A percentile compares a stretch with the other conserved stretches of the same genome.
Evolutionary conservation across 208 protist species (phyloP).

Genomic region (Porcisia deanei): DNA sequence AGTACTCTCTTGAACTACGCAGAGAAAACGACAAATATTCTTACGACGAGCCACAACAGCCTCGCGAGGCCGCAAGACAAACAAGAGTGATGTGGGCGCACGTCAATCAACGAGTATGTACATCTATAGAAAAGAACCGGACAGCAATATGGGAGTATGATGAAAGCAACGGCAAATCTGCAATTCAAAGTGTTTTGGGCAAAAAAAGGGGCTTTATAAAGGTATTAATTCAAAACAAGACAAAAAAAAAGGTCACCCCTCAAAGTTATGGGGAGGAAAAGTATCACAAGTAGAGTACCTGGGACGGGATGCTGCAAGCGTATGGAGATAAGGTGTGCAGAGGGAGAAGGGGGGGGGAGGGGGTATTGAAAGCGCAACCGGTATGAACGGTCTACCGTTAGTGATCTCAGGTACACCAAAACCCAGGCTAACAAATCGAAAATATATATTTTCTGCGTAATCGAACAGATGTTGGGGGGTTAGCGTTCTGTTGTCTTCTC

Average conservation of each 20-base stretch:
- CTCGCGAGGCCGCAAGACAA: constrained; percentile 1
- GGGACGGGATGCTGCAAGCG: background rate
- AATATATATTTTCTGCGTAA: background rate
- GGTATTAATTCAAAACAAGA: too few relatives aligned
- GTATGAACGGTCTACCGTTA: background rate
- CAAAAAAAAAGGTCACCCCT: too few relatives aligned
- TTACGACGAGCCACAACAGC: background rate
- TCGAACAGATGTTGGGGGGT: background rate
- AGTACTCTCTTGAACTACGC: background rate
- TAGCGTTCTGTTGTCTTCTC: background rate
- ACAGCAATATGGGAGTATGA: too few relatives aligned
- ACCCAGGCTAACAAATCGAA: background rate
- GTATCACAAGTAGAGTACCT: background rate
- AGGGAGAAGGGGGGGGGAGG: too few relatives aligned
- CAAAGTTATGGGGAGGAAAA: background rate
- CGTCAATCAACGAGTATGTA: too few relatives aligned
- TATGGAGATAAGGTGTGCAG: background rate
- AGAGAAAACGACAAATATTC: background rate
- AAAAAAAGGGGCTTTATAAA: too few relatives aligned
- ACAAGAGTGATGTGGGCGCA: background rate
- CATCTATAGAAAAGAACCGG: too few relatives aligned
- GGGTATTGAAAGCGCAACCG: too few relatives aligned
- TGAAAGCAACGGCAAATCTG: too few relatives aligned
- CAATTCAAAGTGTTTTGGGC: too few relatives aligned
- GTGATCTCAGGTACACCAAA: background rate